Evolutionary conservation across 2,329 filamentous ascomycete species (phyloP).

Genomic region (Fusarium odoratissimum): DNA sequence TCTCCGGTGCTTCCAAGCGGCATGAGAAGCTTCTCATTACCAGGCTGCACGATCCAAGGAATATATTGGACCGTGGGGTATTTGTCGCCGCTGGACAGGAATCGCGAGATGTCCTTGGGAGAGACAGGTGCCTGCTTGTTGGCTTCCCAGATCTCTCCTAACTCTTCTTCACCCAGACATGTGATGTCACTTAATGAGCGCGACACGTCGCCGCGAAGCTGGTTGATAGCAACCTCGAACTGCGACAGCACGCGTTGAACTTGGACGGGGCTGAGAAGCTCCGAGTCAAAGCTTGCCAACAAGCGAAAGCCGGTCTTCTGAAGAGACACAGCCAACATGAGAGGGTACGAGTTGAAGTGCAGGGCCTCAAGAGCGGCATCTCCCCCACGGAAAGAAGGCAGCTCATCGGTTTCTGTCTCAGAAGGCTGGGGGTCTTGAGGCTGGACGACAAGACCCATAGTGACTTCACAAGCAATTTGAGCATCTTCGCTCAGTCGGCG

Average conservation of each 20-base stretch:
- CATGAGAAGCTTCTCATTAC: slow-evolving; percentile 41
- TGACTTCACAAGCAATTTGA: slow-evolving; percentile 67
- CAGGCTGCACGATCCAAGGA: slow-evolving; percentile 47
- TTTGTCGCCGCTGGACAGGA: slow-evolving; percentile 34
- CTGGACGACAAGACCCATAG: slow-evolving; percentile 63
- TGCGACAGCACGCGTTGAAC: slow-evolving; percentile 65
- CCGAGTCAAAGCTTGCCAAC: slow-evolving; percentile 72
- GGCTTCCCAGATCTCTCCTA: slow-evolving; percentile 49
- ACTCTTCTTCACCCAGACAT: slow-evolving; percentile 52
- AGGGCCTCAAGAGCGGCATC: slow-evolving; percentile 69
- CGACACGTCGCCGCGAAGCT: slow-evolving; percentile 56
- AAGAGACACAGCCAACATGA: slow-evolving; percentile 72
- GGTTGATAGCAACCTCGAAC: slow-evolving; percentile 61
- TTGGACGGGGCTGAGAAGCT: slow-evolving; percentile 61
- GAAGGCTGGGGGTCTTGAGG: slow-evolving; percentile 51
- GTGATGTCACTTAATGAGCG: slow-evolving; percentile 51
- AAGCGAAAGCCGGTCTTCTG: slow-evolving; percentile 64
- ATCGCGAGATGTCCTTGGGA: slow-evolving; percentile 20
- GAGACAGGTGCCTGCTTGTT: slow-evolving; percentile 40
- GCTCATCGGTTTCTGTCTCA: slow-evolving; percentile 33
- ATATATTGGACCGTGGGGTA: slow-evolving; percentile 37
- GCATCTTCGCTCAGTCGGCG: slow-evolving; percentile 58
- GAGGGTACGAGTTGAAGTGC: slow-evolving; percentile 67
- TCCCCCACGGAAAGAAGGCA: slow-evolving; percentile 60
- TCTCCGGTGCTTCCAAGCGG: slow-evolving; percentile 51